Evolutionary conservation across 192 early-diverging fungal species (phyloP).

Genomic region (Gonapodya sp.): DNA sequence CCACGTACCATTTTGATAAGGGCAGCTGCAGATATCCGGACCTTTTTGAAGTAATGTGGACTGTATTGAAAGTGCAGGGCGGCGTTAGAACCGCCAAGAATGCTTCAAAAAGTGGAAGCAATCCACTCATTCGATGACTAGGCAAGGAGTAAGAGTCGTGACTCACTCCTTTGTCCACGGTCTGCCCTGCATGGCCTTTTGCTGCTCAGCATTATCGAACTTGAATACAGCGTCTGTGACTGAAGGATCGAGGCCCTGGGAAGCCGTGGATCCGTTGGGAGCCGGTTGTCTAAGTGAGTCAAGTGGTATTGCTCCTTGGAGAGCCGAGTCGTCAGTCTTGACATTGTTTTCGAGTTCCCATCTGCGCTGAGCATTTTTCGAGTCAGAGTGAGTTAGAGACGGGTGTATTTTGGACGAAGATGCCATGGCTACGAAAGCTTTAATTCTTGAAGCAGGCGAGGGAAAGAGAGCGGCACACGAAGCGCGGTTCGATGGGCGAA

Average conservation of each 20-base stretch:
- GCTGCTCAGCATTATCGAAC: constrained; percentile 64
- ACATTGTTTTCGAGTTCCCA: constrained; percentile 67
- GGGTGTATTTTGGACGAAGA: no score
- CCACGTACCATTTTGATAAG: constrained; percentile 87
- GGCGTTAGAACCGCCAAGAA: background rate
- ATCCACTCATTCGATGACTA: background rate
- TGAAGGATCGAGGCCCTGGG: background rate
- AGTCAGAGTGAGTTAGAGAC: no score
- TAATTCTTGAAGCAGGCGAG: no score
- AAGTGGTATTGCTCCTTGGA: background rate
- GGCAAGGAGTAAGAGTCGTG: background rate
- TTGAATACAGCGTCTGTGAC: constrained; percentile 67
- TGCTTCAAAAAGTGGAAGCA: background rate
- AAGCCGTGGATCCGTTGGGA: background rate
- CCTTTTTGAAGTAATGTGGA: constrained; percentile 74
- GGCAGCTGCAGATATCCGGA: constrained; percentile 89
- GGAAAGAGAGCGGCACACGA: no score
- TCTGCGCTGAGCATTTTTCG: constrained; percentile 22
- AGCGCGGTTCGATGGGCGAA: no score
- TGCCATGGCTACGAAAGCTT: no score
- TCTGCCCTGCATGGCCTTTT: constrained; percentile 43
- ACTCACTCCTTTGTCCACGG: constrained; percentile 80
- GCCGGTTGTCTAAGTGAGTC: background rate
- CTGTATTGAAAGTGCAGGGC: constrained; percentile 35
- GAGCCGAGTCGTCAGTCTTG: constrained; percentile 40